These are phyloP conservation scores for Neurospora sp. DNA, from an alignment of 495 filamentous ascomycete genomes.

Conservation along the genomic window DNA sequence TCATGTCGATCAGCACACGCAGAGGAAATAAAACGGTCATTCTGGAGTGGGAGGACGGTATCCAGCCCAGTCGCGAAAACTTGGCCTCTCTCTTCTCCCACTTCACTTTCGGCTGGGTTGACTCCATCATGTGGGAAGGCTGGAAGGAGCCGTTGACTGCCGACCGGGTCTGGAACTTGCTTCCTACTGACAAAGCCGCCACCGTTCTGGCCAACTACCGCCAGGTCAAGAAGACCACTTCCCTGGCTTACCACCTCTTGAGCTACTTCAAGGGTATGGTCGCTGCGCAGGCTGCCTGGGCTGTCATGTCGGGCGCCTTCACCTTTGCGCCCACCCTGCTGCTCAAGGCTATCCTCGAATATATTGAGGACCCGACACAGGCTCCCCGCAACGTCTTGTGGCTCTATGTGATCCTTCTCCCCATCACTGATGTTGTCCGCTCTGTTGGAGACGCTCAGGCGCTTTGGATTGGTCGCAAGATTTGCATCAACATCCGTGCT, in stretches of 20 bases:
- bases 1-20: constrained; percentile 68
- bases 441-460: constrained; percentile 77
- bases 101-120: constrained; percentile 83
- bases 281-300: constrained; percentile 70
- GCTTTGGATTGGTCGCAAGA: constrained; percentile 87
- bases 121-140: constrained; percentile 81
- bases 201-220: constrained; percentile 70
- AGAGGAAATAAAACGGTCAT: constrained; percentile 87
- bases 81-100: constrained; percentile 80
- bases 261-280: constrained; percentile 74
- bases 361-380: constrained; percentile 71
- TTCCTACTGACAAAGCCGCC: constrained; percentile 78
- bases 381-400: constrained; percentile 85
- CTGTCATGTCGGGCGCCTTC: constrained; percentile 63
- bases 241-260: constrained; percentile 68
- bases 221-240: constrained; percentile 72
- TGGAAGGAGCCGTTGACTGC: constrained; percentile 78
- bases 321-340: constrained; percentile 88
- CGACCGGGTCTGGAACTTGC: constrained; percentile 82
- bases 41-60: constrained; percentile 73
- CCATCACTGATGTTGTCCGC: constrained; percentile 64
- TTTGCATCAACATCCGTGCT: constrained; percentile 84
- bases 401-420: constrained; percentile 88
- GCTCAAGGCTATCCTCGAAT: constrained; percentile 82
- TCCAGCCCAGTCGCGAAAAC: constrained; percentile 78